phyloP scores from a whole-genome alignment of 2,329 filamentous ascomycete genomes.

The Calonectria henricotiae region DNA sequence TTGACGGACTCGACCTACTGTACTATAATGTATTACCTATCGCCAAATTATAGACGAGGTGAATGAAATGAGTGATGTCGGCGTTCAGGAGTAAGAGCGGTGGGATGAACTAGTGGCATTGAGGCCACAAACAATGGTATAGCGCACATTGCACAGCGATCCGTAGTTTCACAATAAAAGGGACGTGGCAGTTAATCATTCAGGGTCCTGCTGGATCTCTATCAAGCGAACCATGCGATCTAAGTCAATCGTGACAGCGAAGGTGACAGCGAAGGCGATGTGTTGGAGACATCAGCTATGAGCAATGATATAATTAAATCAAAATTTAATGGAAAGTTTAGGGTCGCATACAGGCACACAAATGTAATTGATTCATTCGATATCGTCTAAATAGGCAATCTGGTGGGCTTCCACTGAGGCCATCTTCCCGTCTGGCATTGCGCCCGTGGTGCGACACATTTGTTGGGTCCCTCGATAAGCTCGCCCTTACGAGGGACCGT shows the following conservation, averaged over 20 bases:
- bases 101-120: neutral
- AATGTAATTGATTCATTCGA: neutral
- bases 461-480: neutral
- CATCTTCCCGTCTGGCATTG: neutral
- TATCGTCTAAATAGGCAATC: neutral
- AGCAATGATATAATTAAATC: neutral
- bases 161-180: constrained; percentile 1
- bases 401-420: neutral
- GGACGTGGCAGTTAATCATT: neutral
- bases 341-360: neutral
- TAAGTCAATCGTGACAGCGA: neutral
- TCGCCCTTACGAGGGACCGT: neutral
- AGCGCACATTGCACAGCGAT: neutral
- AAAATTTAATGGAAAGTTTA: neutral
- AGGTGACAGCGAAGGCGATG: neutral
- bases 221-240: neutral
- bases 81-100: neutral
- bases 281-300: constrained; percentile 1
- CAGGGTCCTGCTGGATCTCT: neutral
- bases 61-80: neutral
- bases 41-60: constrained; percentile 8
- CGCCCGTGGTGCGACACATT: constrained; percentile 12
- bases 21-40: constrained; percentile 34
- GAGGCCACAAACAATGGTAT: neutral
- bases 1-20: constrained; percentile 14